A percentile compares a stretch with the other conserved stretches of the same genome.
These are phyloP conservation scores for Hericium rajendrae DNA, from an alignment of 768 basidiomycete genomes.

Conservation along the genomic window DNA sequence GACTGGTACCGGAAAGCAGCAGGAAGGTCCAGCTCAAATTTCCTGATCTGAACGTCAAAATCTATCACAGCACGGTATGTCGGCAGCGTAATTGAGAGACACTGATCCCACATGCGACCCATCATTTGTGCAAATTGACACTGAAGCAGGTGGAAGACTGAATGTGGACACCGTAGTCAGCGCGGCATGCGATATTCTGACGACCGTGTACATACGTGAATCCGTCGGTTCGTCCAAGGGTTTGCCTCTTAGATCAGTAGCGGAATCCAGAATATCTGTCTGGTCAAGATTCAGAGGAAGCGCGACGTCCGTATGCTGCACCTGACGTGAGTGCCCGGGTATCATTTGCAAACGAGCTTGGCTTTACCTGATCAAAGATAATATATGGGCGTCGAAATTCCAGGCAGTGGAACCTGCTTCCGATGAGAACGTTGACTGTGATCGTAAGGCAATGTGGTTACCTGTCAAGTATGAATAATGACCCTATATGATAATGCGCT, in stretches of 20 bases:
- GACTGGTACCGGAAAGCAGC: conserved; percentile 10
- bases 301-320: conserved; percentile 14
- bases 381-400: conserved; percentile 16
- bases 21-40: conserved; percentile 16
- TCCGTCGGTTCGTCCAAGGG: conserved; percentile 15
- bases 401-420: conserved; percentile 6
- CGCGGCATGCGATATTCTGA: neutral
- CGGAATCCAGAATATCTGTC: conserved; percentile 6
- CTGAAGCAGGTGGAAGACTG: conserved; percentile 13
- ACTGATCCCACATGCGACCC: conserved; percentile 16
- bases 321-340: neutral
- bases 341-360: too few species aligned
- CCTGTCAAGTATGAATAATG: conserved; percentile 14
- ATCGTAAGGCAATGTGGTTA: neutral
- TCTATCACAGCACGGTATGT: conserved; percentile 15
- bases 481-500: conserved; percentile 7
- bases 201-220: conserved; percentile 5
- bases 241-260: conserved; percentile 9
- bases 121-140: conserved; percentile 3
- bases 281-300: conserved; percentile 18
- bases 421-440: neutral
- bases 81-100: conserved; percentile 14
- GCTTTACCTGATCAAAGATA: conserved; percentile 14
- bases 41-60: conserved; percentile 12
- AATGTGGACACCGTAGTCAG: too few species aligned